Percentiles rank a stretch among this genome's conserved stretches.
These are phyloP conservation scores for Chaetomium sp. DNA, from an alignment of 2,329 filamentous ascomycete genomes.

Conservation along the genomic window DNA sequence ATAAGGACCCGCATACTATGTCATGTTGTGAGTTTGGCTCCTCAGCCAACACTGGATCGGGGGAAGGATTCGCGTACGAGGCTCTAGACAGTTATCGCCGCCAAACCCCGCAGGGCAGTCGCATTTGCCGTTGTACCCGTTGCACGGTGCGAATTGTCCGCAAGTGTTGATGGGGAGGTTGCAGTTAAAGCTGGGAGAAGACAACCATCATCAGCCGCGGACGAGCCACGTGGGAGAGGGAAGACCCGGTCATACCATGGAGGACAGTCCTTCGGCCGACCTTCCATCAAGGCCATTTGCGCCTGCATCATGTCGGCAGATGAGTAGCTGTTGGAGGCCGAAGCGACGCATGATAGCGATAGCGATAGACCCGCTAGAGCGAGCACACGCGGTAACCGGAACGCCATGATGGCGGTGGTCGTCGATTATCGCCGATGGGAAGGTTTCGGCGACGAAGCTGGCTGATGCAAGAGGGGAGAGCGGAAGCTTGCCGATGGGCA, in stretches of 20 bases:
- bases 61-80: constrained; percentile 53
- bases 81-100: constrained; percentile 88
- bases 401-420: constrained; percentile 44
- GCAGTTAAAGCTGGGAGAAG: constrained; percentile 82
- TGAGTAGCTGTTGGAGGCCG: constrained; percentile 58
- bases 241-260: constrained; percentile 64
- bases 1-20: constrained; percentile 82
- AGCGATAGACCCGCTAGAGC: constrained; percentile 46
- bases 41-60: constrained; percentile 10
- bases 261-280: constrained; percentile 75
- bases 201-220: constrained; percentile 23
- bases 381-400: constrained; percentile 43
- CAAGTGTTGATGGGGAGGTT: constrained; percentile 90
- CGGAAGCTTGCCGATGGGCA: constrained; percentile 1
- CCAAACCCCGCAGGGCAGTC: constrained; percentile 90
- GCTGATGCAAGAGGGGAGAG: constrained; percentile 8
- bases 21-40: constrained; percentile 12
- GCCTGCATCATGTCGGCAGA: constrained; percentile 62
- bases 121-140: constrained; percentile 89
- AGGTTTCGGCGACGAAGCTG: constrained; percentile 8
- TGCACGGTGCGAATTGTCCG: constrained; percentile 86
- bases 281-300: constrained; percentile 70
- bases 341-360: constrained; percentile 43
- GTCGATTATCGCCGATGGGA: constrained; percentile 9
- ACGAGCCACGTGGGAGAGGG: constrained; percentile 38